These are phyloP conservation scores for Alternaria atra DNA, from an alignment of 2,329 filamentous ascomycete species.

Conservation along the genomic window DNA sequence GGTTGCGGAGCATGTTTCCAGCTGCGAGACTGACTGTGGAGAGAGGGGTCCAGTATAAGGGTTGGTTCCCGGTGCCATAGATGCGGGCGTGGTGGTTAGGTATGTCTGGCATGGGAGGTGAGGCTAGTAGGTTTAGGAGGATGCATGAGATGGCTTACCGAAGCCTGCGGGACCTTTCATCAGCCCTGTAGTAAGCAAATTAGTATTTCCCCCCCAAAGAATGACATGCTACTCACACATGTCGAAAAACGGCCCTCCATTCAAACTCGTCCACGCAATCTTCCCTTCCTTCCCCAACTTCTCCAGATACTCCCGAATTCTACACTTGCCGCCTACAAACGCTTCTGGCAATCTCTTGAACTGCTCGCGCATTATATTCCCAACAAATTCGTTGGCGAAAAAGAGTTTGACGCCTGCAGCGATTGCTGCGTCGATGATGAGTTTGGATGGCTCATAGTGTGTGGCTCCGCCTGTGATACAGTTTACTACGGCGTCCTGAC, in stretches of 20 bases:
- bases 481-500: slow-evolving; percentile 65
- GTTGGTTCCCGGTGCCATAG: slow-evolving; percentile 45
- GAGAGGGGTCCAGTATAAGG: slow-evolving; percentile 45
- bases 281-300: slow-evolving; percentile 31
- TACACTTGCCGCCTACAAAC: slow-evolving; percentile 38
- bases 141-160: background rate
- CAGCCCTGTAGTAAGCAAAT: slow-evolving; percentile 31
- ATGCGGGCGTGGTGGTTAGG: slow-evolving; percentile 41
- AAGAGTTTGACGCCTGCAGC: slow-evolving; percentile 45
- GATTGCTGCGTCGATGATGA: slow-evolving; percentile 48
- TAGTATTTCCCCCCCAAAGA: background rate
- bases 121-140: background rate
- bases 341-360: slow-evolving; percentile 39
- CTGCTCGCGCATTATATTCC: slow-evolving; percentile 35
- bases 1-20: slow-evolving; percentile 42
- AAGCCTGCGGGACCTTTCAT: slow-evolving; percentile 50
- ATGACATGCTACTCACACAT: slow-evolving; percentile 40
- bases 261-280: slow-evolving; percentile 45
- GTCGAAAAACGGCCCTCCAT: slow-evolving; percentile 50
- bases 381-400: slow-evolving; percentile 49
- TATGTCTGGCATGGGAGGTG: slow-evolving; percentile 21
- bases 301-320: slow-evolving; percentile 37
- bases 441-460: slow-evolving; percentile 56
- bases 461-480: slow-evolving; percentile 57
- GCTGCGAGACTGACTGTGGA: slow-evolving; percentile 36